Evolutionary conservation across 2,329 filamentous ascomycete genomes (phyloP), one percentile per base, ranked within the genome.

Genomic region (Ascochyta lentis): DNA sequence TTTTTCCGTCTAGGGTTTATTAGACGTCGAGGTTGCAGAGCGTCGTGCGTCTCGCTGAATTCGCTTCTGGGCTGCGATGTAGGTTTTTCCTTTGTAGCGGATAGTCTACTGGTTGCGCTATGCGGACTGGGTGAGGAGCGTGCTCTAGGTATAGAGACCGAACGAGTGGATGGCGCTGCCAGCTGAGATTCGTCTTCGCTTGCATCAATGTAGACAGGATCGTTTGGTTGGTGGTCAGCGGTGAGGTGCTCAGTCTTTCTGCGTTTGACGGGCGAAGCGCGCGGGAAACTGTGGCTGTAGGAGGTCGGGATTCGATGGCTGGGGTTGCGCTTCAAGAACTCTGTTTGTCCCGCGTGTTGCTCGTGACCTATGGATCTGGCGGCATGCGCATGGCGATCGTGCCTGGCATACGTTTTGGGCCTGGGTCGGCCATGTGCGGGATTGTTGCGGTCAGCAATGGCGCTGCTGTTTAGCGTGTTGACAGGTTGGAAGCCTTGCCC

Each of bases 331-430:
- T 56, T 31, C 9, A 54, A 27, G 40, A 42, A 59, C 8, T 46
- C 40, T 46, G 23, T 31, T 38, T 60, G 56, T 23, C 59, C 59
- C 8, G 49, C n/a, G 24, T 63, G 52, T 51, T 27, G 52, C 38
- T 45, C 6, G 49, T 29, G 19, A 15, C 59, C 56, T 19, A 64
- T 63, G 12, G 26, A 27, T 10, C 16, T 15, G 19, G 24, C 9
- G 29, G 29, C 29, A 12, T 13, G 12, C 12, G 29, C 12, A 31
- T 13, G 29, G 8, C 58, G 64, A 19, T 50, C 15, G 6, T 26
- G 15, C 24, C 45, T 64, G 16, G 54, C 39, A 29, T 69, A 69
- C 1, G 63, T 68, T 23, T 29, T 55, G 12, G 22, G 48, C 46
- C 53, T 60, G 13, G 2, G 43, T 34, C 46, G 48, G 23, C 38